Percentiles rank a stretch among this genome's conserved stretches.
These are phyloP conservation scores for Venturia carpophila DNA, from an alignment of 2,329 filamentous ascomycete genomes.

Conservation along the genomic window DNA sequence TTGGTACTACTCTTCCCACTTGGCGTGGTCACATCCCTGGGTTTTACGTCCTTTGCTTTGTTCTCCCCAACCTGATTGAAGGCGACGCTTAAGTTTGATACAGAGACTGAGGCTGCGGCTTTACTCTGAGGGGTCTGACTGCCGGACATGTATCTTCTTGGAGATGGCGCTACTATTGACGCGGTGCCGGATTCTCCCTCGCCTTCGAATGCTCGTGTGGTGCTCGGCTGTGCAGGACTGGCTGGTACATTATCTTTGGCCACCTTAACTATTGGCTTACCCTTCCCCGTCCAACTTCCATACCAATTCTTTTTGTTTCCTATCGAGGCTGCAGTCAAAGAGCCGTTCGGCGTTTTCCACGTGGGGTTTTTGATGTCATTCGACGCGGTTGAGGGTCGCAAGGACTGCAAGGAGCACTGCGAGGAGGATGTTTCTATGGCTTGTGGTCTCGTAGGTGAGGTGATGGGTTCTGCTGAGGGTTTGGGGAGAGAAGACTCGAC, in stretches of 20 bases:
- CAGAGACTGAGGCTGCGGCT: constrained; percentile 37
- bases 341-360: not conserved
- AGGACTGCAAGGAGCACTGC: not conserved
- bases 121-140: constrained; percentile 40
- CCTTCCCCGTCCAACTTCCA: constrained; percentile 40
- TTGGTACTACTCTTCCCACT: constrained; percentile 9
- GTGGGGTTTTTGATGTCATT: not conserved
- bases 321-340: not conserved
- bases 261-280: constrained; percentile 39
- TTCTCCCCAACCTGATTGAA: constrained; percentile 24
- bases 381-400: not conserved
- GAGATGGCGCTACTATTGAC: constrained; percentile 3
- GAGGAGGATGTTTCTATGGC: not conserved
- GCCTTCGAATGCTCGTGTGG: constrained; percentile 31
- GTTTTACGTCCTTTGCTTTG: constrained; percentile 19
- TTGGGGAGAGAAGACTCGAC: not conserved
- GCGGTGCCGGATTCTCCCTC: constrained; percentile 14
- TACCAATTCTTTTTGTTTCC: constrained; percentile 35
- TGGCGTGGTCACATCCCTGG: constrained; percentile 13
- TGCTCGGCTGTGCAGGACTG: constrained; percentile 36
- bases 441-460: not conserved
- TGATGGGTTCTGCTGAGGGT: not conserved
- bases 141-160: constrained; percentile 28
- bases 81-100: constrained; percentile 40
- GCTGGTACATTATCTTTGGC: constrained; percentile 40